Conservation (phyloP, 1,139 yeast species). For the Blastobotrys arbuscula region DNA sequence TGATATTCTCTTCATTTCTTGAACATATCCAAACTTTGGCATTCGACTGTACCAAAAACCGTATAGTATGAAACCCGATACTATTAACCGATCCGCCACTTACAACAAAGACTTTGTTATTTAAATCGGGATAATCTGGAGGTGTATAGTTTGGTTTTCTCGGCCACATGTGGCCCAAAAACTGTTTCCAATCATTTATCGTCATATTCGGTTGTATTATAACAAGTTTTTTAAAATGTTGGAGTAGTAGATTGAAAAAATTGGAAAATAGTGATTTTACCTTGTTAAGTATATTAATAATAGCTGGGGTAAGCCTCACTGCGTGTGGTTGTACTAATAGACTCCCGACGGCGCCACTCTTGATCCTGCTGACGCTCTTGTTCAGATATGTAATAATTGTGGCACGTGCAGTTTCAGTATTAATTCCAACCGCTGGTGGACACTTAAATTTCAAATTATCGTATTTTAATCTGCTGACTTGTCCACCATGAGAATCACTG, state of each 20-base stretch:
- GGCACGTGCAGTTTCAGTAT: not conserved
- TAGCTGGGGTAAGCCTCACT: not conserved
- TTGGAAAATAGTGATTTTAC: no score
- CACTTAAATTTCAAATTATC: no score
- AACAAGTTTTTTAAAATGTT: not conserved
- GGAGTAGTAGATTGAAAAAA: not conserved
- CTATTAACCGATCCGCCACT: slow-evolving; percentile 32
- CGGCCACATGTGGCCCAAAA: slow-evolving; percentile 10
- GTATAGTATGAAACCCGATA: slow-evolving; percentile 26
- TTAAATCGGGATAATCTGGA: slow-evolving; percentile 41
- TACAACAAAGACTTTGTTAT: slow-evolving; percentile 35
- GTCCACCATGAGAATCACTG: not conserved
- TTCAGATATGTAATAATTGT: not conserved
- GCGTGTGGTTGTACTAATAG: not conserved
- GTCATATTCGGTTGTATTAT: slow-evolving; percentile 1
- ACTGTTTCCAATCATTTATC: slow-evolving; percentile 7
- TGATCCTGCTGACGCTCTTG: not conserved
- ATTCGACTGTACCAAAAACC: slow-evolving; percentile 21
- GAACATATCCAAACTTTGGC: slow-evolving; percentile 39
- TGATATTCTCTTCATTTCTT: slow-evolving; percentile 37
- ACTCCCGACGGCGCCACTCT: not conserved
- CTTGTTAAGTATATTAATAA: not conserved
- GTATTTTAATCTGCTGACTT: not conserved
- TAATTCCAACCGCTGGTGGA: not conserved
- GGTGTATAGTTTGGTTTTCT: slow-evolving; percentile 33